Evolutionary conservation across 176 grass and related monocot genomes (phyloP).

Genomic region (Cenchrus fungigraminus): DNA sequence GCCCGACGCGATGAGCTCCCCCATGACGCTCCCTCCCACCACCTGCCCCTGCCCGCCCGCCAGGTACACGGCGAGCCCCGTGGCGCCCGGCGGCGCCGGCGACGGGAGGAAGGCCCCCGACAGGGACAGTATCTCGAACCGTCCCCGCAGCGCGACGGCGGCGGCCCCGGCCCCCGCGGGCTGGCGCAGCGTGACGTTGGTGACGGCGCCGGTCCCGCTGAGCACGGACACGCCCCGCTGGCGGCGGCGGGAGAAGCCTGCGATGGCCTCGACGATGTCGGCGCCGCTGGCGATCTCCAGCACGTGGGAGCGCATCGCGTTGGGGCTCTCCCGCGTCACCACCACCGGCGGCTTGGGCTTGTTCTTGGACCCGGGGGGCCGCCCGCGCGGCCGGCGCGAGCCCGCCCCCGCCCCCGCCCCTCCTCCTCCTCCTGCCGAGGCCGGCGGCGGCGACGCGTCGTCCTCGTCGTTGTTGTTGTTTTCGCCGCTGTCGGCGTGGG

Average conservation of each 20-base stretch:
- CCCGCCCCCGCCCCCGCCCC: not conserved
- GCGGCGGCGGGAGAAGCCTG: slow-evolving; percentile 71
- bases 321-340: slow-evolving; percentile 80
- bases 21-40: slow-evolving; percentile 80
- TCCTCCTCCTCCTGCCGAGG: not conserved
- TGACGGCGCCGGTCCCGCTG: slow-evolving; percentile 81
- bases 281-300: slow-evolving; percentile 90
- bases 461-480: slow-evolving; percentile 61
- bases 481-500: slow-evolving; percentile 12
- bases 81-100: slow-evolving; percentile 65
- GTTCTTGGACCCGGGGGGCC: slow-evolving; percentile 93
- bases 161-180: slow-evolving; percentile 45
- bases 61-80: slow-evolving; percentile 83
- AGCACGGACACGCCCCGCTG: slow-evolving; percentile 84
- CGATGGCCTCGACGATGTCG: slow-evolving; percentile 84
- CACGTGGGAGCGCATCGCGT: slow-evolving; percentile 90
- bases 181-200: slow-evolving; percentile 80
- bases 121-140: slow-evolving; percentile 83
- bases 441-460: slow-evolving; percentile 43
- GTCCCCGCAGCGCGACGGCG: slow-evolving; percentile 61
- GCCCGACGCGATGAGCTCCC: slow-evolving; percentile 75
- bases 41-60: slow-evolving; percentile 86
- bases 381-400: slow-evolving; percentile 69
- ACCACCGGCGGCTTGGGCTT: slow-evolving; percentile 87
- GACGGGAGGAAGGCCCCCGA: slow-evolving; percentile 87